phyloP scores from a whole-genome alignment of 192 early-diverging fungal genomes.

The Backusella tarrabulga region DNA sequence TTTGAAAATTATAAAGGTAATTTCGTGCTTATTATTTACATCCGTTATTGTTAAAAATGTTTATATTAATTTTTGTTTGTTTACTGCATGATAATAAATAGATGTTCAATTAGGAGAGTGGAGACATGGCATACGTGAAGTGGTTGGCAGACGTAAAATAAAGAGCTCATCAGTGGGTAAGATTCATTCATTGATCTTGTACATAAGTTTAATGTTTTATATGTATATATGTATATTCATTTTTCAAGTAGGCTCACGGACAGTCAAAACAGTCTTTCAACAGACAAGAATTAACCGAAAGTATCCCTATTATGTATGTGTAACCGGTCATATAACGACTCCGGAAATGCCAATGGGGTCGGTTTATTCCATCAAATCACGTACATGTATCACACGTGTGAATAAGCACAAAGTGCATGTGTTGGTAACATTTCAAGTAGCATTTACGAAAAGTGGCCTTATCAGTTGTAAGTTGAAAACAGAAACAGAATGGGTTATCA shows the following conservation, averaged over 20 bases:
- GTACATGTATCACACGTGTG: slow-evolving; percentile 53
- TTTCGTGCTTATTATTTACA: background rate
- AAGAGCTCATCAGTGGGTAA: slow-evolving; percentile 32
- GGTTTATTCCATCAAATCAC: slow-evolving; percentile 43
- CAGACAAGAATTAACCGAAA: slow-evolving; percentile 45
- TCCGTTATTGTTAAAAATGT: background rate
- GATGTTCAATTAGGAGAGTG: slow-evolving; percentile 37
- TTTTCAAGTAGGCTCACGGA: slow-evolving; percentile 39
- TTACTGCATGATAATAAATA: background rate
- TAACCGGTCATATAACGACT: slow-evolving; percentile 42
- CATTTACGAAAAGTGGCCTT: slow-evolving; percentile 51
- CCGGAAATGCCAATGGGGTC: slow-evolving; percentile 50
- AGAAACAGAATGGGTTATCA: background rate
- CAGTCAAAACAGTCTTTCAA: slow-evolving; percentile 42
- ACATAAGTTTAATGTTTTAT: background rate
- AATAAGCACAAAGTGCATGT: slow-evolving; percentile 40
- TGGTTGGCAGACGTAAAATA: slow-evolving; percentile 13
- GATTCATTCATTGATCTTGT: slow-evolving; percentile 16
- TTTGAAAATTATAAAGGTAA: slow-evolving; percentile 45
- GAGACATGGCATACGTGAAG: slow-evolving; percentile 16
- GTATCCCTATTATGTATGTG: slow-evolving; percentile 46
- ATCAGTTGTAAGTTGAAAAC: slow-evolving; percentile 44
- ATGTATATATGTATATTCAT: background rate
- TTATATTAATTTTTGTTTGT: slow-evolving; percentile 13
- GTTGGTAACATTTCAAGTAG: slow-evolving; percentile 45